A percentile compares a stretch with the other conserved stretches of the same genome.
Evolutionary conservation across 2,329 filamentous ascomycete genomes (phyloP).

Genomic region (Mollisiaceae sp.): DNA sequence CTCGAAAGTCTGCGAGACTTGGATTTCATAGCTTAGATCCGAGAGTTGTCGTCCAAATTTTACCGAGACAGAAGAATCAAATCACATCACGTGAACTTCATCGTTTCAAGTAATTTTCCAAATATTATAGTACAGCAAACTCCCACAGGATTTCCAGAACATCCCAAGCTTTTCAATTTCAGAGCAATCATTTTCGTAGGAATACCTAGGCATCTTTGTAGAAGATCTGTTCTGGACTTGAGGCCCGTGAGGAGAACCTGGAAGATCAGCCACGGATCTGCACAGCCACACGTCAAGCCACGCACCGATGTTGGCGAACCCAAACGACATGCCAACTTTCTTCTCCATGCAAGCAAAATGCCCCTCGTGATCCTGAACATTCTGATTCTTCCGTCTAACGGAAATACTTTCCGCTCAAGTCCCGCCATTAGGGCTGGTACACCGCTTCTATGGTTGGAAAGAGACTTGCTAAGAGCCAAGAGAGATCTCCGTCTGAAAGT

Average conservation of each 20-base stretch:
- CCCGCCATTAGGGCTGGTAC: background rate
- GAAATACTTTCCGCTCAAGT: too few species aligned
- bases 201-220: background rate
- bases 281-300: slow-evolving; percentile 20
- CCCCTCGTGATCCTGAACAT: background rate
- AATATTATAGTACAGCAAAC: too few species aligned
- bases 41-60: too few species aligned
- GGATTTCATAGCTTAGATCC: too few species aligned
- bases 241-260: background rate
- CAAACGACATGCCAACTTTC: slow-evolving; percentile 22
- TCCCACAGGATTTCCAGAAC: too few species aligned
- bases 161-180: background rate
- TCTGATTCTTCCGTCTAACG: background rate
- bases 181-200: background rate
- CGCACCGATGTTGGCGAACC: slow-evolving; percentile 3
- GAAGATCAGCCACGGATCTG: slow-evolving; percentile 20
- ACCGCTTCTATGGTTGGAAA: background rate
- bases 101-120: too few species aligned
- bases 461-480: too few species aligned
- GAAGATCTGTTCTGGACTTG: slow-evolving; percentile 1
- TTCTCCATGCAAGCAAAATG: background rate
- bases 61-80: too few species aligned
- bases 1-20: too few species aligned
- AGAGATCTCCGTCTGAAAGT: too few species aligned
- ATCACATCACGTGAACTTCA: too few species aligned